Evolutionary conservation across 2,329 filamentous ascomycete species (phyloP).

Genomic region (Alternaria panax): DNA sequence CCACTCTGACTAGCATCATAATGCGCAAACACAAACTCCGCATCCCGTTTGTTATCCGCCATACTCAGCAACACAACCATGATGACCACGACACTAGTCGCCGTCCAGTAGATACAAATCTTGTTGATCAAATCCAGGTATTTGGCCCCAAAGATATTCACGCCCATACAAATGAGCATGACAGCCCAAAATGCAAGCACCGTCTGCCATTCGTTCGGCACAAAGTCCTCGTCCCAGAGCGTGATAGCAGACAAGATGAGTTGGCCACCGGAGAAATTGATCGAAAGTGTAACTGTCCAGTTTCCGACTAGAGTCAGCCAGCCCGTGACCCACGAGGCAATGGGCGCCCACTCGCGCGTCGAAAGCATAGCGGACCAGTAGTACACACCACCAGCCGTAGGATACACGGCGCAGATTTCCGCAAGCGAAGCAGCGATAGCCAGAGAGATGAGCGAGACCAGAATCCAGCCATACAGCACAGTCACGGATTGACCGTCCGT

Average conservation of each 20-base stretch:
- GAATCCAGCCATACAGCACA: conserved; percentile 74
- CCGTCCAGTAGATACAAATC: conserved; percentile 76
- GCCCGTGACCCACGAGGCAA: conserved; percentile 73
- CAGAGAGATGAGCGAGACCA: conserved; percentile 71
- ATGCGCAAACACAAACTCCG: conserved; percentile 71
- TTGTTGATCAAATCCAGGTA: conserved; percentile 75
- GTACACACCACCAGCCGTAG: conserved; percentile 77
- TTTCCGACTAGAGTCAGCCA: conserved; percentile 77
- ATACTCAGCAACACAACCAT: conserved; percentile 69
- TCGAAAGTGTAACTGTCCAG: conserved; percentile 70
- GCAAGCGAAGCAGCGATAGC: conserved; percentile 74
- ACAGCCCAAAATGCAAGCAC: conserved; percentile 76
- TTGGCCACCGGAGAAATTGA: conserved; percentile 72
- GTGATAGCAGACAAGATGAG: conserved; percentile 72
- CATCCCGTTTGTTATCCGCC: conserved; percentile 65
- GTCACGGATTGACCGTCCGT: conserved; percentile 73
- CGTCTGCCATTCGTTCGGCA: conserved; percentile 72
- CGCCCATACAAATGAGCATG: conserved; percentile 68
- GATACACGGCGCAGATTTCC: conserved; percentile 78
- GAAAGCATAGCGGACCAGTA: conserved; percentile 74
- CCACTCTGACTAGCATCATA: conserved; percentile 71
- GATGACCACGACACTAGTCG: conserved; percentile 71
- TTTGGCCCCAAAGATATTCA: conserved; percentile 70
- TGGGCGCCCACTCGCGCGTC: conserved; percentile 69
- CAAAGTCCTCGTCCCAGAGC: conserved; percentile 74